phyloP scores from a whole-genome alignment of 2,329 filamentous ascomycete species.

The Aureobasidium sp. region DNA sequence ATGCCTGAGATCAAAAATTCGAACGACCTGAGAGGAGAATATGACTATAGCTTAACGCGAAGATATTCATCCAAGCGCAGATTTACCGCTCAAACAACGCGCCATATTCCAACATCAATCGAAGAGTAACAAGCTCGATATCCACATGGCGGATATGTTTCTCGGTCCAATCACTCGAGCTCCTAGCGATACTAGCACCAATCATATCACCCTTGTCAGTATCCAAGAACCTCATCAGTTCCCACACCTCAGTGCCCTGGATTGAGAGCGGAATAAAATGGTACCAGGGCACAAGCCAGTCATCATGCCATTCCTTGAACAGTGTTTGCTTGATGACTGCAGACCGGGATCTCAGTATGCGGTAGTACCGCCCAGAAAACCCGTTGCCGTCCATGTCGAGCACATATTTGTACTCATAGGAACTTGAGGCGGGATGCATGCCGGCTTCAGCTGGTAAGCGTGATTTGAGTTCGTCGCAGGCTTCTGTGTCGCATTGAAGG shows the following conservation, averaged over 20 bases:
- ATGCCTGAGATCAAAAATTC: too few relatives aligned
- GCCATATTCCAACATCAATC: not conserved
- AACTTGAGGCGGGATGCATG: not conserved
- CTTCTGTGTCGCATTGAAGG: slow-evolving; percentile 37
- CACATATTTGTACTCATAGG: slow-evolving; percentile 32
- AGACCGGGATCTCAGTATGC: slow-evolving; percentile 43
- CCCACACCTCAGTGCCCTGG: slow-evolving; percentile 46
- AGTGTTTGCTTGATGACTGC: slow-evolving; percentile 48
- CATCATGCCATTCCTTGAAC: slow-evolving; percentile 53
- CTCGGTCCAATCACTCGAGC: slow-evolving; percentile 16
- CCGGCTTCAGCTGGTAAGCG: slow-evolving; percentile 18
- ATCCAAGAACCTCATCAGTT: slow-evolving; percentile 44
- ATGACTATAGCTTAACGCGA: too few relatives aligned
- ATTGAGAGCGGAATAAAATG: slow-evolving; percentile 51
- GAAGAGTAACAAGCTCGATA: not conserved
- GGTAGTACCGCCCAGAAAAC: slow-evolving; percentile 48
- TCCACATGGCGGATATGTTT: slow-evolving; percentile 18
- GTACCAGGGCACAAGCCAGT: slow-evolving; percentile 49
- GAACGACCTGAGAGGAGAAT: too few relatives aligned
- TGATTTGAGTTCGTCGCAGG: slow-evolving; percentile 26
- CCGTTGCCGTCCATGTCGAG: slow-evolving; percentile 53
- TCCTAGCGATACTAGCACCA: slow-evolving; percentile 18
- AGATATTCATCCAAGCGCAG: too few relatives aligned
- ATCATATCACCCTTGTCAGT: slow-evolving; percentile 18
- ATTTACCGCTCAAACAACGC: too few relatives aligned